Evolutionary conservation across 2,329 filamentous ascomycete species (phyloP).

Genomic region (Amesomyces nigricolor): DNA sequence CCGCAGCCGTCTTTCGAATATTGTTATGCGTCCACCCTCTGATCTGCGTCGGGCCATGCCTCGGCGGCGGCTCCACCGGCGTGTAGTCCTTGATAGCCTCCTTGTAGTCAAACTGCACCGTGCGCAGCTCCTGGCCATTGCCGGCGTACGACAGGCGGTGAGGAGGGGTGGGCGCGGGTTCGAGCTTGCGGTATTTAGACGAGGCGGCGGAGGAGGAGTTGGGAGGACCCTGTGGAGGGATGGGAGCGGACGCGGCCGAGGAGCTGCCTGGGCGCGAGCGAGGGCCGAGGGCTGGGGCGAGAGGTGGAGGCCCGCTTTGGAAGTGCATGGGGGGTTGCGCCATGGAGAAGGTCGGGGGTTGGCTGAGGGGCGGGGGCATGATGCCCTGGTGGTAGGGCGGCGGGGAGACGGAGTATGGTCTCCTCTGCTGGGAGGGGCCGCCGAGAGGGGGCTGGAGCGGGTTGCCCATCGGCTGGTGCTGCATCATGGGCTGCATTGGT

Average conservation of each 20-base stretch:
- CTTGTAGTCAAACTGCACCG: constrained; percentile 50
- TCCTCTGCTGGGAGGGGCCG: constrained; percentile 11
- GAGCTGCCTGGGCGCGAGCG: constrained; percentile 32
- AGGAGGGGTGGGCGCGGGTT: constrained; percentile 51
- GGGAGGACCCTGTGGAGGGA: too few relatives aligned
- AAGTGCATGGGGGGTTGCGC: constrained; percentile 13
- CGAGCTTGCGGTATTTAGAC: constrained; percentile 51
- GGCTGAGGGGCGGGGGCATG: background rate
- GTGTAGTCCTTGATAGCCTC: constrained; percentile 55
- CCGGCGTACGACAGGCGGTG: constrained; percentile 45
- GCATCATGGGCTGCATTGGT: constrained; percentile 25
- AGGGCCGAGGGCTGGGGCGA: constrained; percentile 25
- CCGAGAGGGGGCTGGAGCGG: constrained; percentile 17
- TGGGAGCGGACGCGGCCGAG: constrained; percentile 25
- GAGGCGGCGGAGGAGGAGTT: constrained; percentile 24
- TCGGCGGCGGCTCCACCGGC: constrained; percentile 50
- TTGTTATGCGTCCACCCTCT: constrained; percentile 51
- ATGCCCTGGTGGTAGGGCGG: constrained; percentile 19
- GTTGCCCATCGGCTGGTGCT: constrained; percentile 16
- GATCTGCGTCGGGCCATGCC: constrained; percentile 51
- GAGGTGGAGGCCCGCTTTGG: constrained; percentile 12
- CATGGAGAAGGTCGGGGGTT: constrained; percentile 5
- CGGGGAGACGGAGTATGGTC: constrained; percentile 19
- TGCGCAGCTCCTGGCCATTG: constrained; percentile 47
- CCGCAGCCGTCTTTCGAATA: constrained; percentile 30